Percentiles rank a stretch among this genome's conserved stretches.
These are phyloP conservation scores for Sporothrix curviconia DNA, from an alignment of 2,329 filamentous ascomycete species.

Conservation along the genomic window DNA sequence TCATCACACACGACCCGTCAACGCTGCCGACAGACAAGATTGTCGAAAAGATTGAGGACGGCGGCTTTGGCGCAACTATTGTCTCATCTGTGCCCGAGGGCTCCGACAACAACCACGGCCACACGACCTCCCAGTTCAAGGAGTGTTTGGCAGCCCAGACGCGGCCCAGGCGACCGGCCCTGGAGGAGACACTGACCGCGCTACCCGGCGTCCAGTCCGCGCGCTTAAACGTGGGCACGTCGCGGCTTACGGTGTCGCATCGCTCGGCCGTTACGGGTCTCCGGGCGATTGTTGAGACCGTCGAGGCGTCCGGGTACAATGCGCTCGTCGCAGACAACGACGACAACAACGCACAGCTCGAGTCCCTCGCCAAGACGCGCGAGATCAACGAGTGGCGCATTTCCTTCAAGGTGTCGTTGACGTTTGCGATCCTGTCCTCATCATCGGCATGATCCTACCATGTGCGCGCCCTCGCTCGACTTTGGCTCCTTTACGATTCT, in stretches of 20 bases:
- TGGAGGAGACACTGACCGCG: conserved; percentile 62
- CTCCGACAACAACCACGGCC: conserved; percentile 46
- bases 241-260: conserved; percentile 67
- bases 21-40: conserved; percentile 69
- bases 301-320: conserved; percentile 81
- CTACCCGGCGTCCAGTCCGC: conserved; percentile 69
- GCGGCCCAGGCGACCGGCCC: conserved; percentile 60
- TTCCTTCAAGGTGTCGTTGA: conserved; percentile 69
- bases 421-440: conserved; percentile 81
- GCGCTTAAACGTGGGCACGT: conserved; percentile 65
- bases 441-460: conserved; percentile 90
- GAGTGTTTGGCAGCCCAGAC: conserved; percentile 73
- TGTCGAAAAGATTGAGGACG: conserved; percentile 75
- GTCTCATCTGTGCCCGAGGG: conserved; percentile 64
- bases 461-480: conserved; percentile 70
- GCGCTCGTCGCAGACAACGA: conserved; percentile 84
- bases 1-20: conserved; percentile 73
- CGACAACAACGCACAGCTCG: conserved; percentile 93
- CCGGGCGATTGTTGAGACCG: conserved; percentile 70
- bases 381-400: conserved; percentile 90
- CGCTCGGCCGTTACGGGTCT: conserved; percentile 67
- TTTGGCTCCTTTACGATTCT: conserved; percentile 63
- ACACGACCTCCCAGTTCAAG: conserved; percentile 67
- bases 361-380: conserved; percentile 91
- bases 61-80: conserved; percentile 81